phyloP scores from a whole-genome alignment of 352 stramenopile species.

The Globisporangium ultimum region DNA sequence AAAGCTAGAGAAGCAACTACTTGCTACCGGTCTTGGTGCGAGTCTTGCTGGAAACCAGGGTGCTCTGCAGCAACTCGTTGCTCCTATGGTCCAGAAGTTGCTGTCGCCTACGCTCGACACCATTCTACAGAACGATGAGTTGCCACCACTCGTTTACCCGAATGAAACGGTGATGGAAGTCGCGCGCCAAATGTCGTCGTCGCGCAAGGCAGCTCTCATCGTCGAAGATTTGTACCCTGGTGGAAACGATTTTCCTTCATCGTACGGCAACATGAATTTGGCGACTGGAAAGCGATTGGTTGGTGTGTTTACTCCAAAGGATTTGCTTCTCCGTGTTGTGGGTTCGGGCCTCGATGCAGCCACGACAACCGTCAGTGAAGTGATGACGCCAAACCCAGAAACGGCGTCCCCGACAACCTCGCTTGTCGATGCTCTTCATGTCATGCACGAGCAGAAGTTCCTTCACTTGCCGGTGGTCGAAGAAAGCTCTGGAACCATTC shows the following conservation, averaged over 20 bases:
- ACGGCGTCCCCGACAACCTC: conserved; percentile 89
- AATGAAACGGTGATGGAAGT: conserved; percentile 85
- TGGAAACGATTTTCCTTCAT: conserved; percentile 13
- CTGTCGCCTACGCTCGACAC: conserved; percentile 79
- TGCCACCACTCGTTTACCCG: conserved; percentile 73
- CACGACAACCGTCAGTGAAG: conserved; percentile 86
- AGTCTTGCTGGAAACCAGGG: conserved; percentile 57
- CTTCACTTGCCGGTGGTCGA: conserved; percentile 96
- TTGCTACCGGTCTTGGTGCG: conserved; percentile 43
- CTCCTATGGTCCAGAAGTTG: conserved; percentile 84
- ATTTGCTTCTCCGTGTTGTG: conserved; percentile 95
- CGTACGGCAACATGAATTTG: conserved; percentile 21
- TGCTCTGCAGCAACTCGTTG: conserved; percentile 69
- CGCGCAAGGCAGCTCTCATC: conserved; percentile 77
- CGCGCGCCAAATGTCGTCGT: conserved; percentile 80
- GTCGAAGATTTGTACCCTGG: conserved; percentile 60
- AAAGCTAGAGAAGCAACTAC: conserved; percentile 75
- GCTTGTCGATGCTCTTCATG: conserved; percentile 95
- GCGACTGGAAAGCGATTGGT: conserved; percentile 78
- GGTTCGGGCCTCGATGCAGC: conserved; percentile 89
- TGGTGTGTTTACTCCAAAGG: conserved; percentile 98
- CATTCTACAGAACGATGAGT: conserved; percentile 73
- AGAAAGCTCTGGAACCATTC: conserved; percentile 56
- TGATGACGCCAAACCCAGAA: conserved; percentile 98
- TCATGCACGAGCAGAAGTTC: conserved; percentile 98